A percentile compares a stretch with the other conserved stretches of the same genome.
phyloP scores from a whole-genome alignment of 805 yeast species.

The Myxozyma mucilagina region DNA sequence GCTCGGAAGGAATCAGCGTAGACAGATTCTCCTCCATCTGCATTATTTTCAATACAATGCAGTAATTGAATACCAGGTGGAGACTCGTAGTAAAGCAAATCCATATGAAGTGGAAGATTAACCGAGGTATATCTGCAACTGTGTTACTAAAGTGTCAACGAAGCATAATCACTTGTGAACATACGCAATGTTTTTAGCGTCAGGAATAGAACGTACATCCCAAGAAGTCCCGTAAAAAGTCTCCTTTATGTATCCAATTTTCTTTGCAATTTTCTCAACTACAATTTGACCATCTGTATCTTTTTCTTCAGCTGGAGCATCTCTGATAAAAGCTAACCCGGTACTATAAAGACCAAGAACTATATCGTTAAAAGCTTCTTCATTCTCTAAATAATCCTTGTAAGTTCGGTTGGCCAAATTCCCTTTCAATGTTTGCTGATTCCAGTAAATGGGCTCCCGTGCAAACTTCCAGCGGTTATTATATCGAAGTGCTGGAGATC shows the following conservation, averaged over 20 bases:
- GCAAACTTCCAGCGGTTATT: constrained; percentile 42
- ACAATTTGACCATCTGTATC: constrained; percentile 37
- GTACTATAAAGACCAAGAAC: constrained; percentile 52
- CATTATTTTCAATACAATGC: constrained; percentile 51
- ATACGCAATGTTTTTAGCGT: constrained; percentile 64
- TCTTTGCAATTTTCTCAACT: constrained; percentile 50
- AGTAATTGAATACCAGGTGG: constrained; percentile 78
- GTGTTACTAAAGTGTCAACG: background rate
- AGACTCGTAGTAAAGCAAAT: constrained; percentile 70
- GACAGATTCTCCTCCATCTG: constrained; percentile 65
- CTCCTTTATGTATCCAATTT: constrained; percentile 66
- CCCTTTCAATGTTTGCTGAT: constrained; percentile 33
- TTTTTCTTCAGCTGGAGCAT: constrained; percentile 49
- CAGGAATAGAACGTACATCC: constrained; percentile 57
- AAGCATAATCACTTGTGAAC: background rate
- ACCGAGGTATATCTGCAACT: constrained; percentile 50
- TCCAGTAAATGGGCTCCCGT: constrained; percentile 42
- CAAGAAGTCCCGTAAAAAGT: constrained; percentile 74
- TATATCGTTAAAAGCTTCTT: constrained; percentile 42
- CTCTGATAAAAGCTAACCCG: constrained; percentile 59
- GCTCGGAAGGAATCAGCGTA: constrained; percentile 73
- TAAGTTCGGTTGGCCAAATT: constrained; percentile 42
- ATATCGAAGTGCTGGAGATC: constrained; percentile 38
- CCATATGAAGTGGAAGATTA: constrained; percentile 74
- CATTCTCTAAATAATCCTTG: constrained; percentile 46